Base-by-base conservation (phyloP, 2,329 filamentous ascomycete genomes). In the Aquanectria penicillioides region DNA sequence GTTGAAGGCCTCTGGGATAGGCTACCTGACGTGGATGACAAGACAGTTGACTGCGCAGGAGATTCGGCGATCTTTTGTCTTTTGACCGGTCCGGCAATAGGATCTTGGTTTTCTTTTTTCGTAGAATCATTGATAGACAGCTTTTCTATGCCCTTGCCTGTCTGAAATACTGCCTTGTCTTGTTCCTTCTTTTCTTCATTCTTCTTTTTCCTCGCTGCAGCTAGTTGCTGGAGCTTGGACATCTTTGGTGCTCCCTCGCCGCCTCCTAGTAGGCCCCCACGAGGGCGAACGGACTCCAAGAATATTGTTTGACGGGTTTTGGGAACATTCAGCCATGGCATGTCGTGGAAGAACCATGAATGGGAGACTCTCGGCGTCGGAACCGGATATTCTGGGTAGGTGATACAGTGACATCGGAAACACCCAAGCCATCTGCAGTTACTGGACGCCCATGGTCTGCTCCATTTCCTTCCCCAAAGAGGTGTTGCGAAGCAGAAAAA, bases 211-310 rank as follows among this genome's bases (percentile, higher is more conserved):
- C 93, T 85, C 51, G 92, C 90, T 28, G 93, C 93, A 48, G 94
- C 94, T 36, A 99, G 80, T 43, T 93, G 93, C 68, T 97, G 94
- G 40, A 99, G 81, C 71, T 99, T 99, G 5, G 94, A 97, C 75
- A 91, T 83, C 71, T 94, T 95, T 3, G 86, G 83, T n/a, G 79
- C 71, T 11, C 78, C 78, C 43, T 86, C 84, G 2, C 87, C 83
- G 28, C 95, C 96, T 25, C 95, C 96, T 3, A 97, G 77, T 0
- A 99, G 81, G 2, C 93, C 90, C 15, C 88, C 85, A 43, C 78
- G 80, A 50, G 84, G 87, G 62, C 29, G 84, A 13, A 67, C 61
- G 57, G 75, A 86, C 34, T 88, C 81, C 46, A 91, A 77, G 31
- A 94, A 84, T 13, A 89, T 82, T 13, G 90, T 85, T 65, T 85